phyloP scores from a whole-genome alignment of 306 rosid species.

The Elaeagnus macrophylla region DNA sequence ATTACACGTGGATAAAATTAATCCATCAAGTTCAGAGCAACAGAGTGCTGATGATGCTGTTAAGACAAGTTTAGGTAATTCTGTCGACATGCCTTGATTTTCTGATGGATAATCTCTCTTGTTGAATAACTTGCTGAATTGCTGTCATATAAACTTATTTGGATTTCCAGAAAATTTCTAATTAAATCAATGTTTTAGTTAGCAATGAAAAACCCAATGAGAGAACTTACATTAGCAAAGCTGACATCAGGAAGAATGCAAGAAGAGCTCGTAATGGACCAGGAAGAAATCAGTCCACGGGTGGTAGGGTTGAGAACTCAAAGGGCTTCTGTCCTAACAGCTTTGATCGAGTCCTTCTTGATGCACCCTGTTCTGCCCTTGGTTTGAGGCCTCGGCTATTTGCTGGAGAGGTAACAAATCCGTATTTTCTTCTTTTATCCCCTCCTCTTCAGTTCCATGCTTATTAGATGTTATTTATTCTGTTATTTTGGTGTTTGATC shows the following conservation, averaged over 20 bases:
- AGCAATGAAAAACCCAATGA: conserved; percentile 35
- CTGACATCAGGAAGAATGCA: conserved; percentile 58
- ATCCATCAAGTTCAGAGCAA: conserved; percentile 26
- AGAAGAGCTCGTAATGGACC: conserved; percentile 65
- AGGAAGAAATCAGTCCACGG: conserved; percentile 69
- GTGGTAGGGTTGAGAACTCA: conserved; percentile 68
- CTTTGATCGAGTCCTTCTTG: conserved; percentile 95
- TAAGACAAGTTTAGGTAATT: conserved; percentile 44
- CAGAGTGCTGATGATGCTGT: conserved; percentile 27
- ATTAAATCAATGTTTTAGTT: conserved; percentile 33
- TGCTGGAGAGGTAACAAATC: conserved; percentile 66
- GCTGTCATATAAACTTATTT: background rate
- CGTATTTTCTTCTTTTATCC: background rate
- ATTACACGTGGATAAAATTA: conserved; percentile 34
- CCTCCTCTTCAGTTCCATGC: background rate
- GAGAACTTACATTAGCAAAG: conserved; percentile 55
- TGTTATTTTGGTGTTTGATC: too few species aligned
- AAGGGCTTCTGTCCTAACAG: conserved; percentile 79
- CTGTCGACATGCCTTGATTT: conserved; percentile 10
- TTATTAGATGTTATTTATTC: too few species aligned
- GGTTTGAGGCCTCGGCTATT: conserved; percentile 92
- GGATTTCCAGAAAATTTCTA: conserved; percentile 7
- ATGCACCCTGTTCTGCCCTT: conserved; percentile 97
- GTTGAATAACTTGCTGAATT: background rate
- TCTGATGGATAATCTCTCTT: background rate